Evolutionary conservation across 164 flowering plant species (phyloP).

Genomic region (Stephania yunnanensis): DNA sequence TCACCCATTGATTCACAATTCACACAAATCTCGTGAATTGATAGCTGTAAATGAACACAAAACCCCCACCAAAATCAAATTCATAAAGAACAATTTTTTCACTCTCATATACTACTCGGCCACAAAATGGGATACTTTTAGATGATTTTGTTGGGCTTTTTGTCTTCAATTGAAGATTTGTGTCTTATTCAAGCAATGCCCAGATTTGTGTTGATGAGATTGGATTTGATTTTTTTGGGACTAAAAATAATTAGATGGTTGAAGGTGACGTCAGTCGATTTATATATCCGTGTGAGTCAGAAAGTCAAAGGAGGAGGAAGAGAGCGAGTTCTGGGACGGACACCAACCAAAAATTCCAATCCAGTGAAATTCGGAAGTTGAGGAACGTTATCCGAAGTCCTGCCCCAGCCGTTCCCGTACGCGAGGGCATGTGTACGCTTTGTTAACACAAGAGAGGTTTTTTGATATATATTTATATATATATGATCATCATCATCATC

Average conservation of each 20-base stretch:
- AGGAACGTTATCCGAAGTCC: conserved; percentile 4
- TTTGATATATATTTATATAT: too few species aligned
- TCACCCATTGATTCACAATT: too few species aligned
- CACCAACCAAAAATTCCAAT: background rate
- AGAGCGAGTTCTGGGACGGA: background rate
- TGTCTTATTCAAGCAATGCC: background rate
- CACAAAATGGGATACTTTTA: background rate
- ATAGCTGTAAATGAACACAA: too few species aligned
- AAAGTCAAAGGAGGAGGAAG: background rate
- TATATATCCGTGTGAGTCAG: background rate
- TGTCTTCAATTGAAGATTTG: background rate
- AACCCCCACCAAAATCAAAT: background rate
- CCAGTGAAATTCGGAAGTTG: conserved; percentile 1
- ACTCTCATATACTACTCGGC: background rate
- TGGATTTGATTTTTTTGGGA: too few species aligned
- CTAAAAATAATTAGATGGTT: too few species aligned
- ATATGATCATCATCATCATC: too few species aligned
- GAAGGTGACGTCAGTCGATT: background rate
- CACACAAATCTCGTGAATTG: too few species aligned
- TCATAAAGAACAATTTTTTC: background rate
- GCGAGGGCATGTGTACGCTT: background rate
- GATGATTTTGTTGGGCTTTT: background rate
- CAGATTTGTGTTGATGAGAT: background rate
- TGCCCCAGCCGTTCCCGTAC: background rate
- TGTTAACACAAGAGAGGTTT: background rate